Base-by-base conservation (phyloP, 2,329 filamentous ascomycete genomes). In the Colletotrichum theobromicola region DNA sequence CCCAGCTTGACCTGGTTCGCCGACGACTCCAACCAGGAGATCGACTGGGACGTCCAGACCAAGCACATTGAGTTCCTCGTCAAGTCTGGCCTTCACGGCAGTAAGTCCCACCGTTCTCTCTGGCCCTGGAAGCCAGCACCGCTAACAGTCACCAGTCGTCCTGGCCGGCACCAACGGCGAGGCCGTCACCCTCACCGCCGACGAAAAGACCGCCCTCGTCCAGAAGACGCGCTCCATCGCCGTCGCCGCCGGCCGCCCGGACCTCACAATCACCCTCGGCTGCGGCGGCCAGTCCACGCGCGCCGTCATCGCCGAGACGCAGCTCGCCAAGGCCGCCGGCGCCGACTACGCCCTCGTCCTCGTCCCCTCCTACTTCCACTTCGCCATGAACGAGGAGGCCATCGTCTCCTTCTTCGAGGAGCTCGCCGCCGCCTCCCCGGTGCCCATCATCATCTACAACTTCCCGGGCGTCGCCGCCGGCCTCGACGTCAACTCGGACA, bases 131-230 rank as follows among this genome's bases (percentile, higher is more conserved):
- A n/a, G n/a, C 10, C 4, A 24, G 18, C 15, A 7, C 5, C 6
- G 21, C 37, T 72, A 18, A 68, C 7, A 8, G 32, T n/a, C 7
- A 34, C 34, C 64, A 81, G 83, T 95, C 73, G 91, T 94, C 60
- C 91, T 92, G 55, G 92, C 94, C 80, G 93, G 93, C 65, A 93
- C 92, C 77, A 95, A 94, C 78, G 93, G 93, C 78, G 93, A 95
- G 83, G 92, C 93, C 10, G 92, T 94, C 4, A 93, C 94, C 75
- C 86, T 95, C 6, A 90, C 90, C 57, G 87, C 89, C 72, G 87
- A 89, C 16, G 93, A 95, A 82, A 91, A 93, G 79, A 87, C 88
- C 64, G 84, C 88, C 62, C 88, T 95, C 75, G 92, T 93, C 6
- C 83, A 83, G 72, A 88, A 89, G 34, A 93, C 93, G 3, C 91